phyloP scores from a whole-genome alignment of 768 basidiomycete genomes.

The Kwoniella mangroviensis region DNA sequence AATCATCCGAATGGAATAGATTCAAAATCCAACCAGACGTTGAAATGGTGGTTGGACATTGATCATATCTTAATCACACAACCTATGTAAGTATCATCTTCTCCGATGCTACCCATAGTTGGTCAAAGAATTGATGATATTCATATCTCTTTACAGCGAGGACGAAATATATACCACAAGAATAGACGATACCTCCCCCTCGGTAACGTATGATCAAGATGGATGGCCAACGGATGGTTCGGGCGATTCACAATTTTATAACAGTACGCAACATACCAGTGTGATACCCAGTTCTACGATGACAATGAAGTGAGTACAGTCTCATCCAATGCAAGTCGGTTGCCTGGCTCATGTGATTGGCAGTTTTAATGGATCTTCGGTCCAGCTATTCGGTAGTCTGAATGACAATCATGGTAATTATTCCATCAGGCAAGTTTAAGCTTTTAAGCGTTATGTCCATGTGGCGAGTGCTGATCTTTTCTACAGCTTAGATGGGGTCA shows the following conservation, averaged over 20 bases:
- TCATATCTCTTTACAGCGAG: background rate
- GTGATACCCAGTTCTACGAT: constrained; percentile 3
- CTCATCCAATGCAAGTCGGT: background rate
- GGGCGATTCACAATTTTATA: constrained; percentile 10
- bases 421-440: constrained; percentile 6
- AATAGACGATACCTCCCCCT: constrained; percentile 33
- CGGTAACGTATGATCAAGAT: constrained; percentile 18
- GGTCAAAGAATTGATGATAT: too few relatives aligned
- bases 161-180: constrained; percentile 22
- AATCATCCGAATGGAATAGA: constrained; percentile 16
- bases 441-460: too few relatives aligned
- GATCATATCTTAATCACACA: constrained; percentile 36
- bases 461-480: too few relatives aligned
- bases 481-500: background rate
- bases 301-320: background rate
- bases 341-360: background rate
- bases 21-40: constrained; percentile 15
- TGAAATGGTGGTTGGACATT: constrained; percentile 36
- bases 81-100: constrained; percentile 19
- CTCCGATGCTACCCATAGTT: background rate
- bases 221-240: background rate
- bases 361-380: constrained; percentile 16
- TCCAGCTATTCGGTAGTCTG: constrained; percentile 29
- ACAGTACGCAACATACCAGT: constrained; percentile 26
- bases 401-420: constrained; percentile 31